A percentile compares a stretch with the other conserved stretches of the same genome.
Evolutionary conservation across 2,329 filamentous ascomycete genomes (phyloP).

Genomic region (Hymenoscyphus salicellus): DNA sequence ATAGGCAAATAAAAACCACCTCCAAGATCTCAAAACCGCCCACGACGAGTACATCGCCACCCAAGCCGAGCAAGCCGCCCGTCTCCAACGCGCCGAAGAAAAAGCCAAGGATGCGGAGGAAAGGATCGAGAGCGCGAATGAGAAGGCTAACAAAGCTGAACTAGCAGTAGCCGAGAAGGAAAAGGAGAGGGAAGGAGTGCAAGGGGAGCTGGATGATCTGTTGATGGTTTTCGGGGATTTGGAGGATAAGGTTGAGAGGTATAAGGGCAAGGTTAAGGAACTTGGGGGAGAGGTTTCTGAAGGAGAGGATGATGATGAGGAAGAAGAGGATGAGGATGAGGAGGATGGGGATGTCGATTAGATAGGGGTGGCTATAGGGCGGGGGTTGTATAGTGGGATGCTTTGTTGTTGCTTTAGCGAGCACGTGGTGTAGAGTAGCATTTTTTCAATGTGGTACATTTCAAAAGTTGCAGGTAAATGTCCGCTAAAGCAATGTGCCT

Average conservation of each 20-base stretch:
- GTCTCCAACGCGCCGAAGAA: conserved; percentile 38
- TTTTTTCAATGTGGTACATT: neutral
- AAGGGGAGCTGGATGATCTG: conserved; percentile 75
- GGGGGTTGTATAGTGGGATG: neutral
- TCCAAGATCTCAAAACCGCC: conserved; percentile 57
- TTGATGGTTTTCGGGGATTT: conserved; percentile 78
- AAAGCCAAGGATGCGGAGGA: conserved; percentile 43
- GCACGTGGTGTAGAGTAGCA: neutral
- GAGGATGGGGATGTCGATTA: neutral
- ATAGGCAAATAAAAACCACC: conserved; percentile 58
- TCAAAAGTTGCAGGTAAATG: too few relatives aligned
- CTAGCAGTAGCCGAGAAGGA: conserved; percentile 47
- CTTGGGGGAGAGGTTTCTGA: conserved; percentile 73
- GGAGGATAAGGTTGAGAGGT: conserved; percentile 71
- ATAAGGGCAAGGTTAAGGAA: conserved; percentile 57
- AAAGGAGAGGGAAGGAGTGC: conserved; percentile 59
- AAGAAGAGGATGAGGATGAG: conserved; percentile 36
- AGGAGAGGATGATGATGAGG: conserved; percentile 62
- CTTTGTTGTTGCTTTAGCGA: conserved; percentile 2
- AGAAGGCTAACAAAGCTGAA: conserved; percentile 35
- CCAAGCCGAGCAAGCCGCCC: conserved; percentile 30
- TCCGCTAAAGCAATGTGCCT: too few relatives aligned
- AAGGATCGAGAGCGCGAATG: conserved; percentile 33
- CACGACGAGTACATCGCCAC: conserved; percentile 50
- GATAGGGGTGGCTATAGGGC: neutral